A percentile compares a stretch with the other conserved stretches of the same genome.
These are phyloP conservation scores for Arabidopsis hybrid DNA, from an alignment of 441 rosid genomes.

Conservation along the genomic window DNA sequence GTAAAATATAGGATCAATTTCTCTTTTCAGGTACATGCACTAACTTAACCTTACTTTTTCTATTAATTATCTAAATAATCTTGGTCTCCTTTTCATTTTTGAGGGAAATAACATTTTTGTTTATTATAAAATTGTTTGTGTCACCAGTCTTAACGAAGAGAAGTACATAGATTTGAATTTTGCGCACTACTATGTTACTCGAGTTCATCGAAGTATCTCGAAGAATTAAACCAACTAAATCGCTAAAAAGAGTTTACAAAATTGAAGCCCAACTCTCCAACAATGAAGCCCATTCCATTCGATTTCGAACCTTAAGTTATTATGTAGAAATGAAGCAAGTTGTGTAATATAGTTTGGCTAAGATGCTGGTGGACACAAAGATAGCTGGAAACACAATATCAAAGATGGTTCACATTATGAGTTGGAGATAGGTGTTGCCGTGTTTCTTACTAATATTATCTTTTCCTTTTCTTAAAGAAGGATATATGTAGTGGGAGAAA, in stretches of 20 bases:
- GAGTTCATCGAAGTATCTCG: neutral
- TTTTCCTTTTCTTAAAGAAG: neutral
- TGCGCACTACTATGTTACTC: no score
- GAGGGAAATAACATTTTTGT: no score
- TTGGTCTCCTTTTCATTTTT: no score
- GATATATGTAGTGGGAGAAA: neutral
- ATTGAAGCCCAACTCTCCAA: neutral
- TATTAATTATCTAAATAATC: no score
- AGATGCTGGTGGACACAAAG: neutral
- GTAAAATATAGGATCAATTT: no score
- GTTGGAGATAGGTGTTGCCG: slow-evolving; percentile 3
- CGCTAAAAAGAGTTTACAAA: neutral
- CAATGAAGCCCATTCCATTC: neutral
- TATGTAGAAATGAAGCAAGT: no score
- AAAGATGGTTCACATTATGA: neutral
- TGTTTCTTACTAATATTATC: neutral
- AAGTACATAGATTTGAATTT: no score
- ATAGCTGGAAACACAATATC: neutral
- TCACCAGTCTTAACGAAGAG: no score
- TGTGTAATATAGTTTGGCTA: neutral
- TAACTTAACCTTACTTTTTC: no score
- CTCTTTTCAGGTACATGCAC: no score
- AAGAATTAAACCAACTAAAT: neutral
- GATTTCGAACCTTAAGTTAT: no score
- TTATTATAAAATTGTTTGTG: no score